A percentile compares a stretch with the other conserved stretches of the same genome.
phyloP scores from a whole-genome alignment of 2,329 filamentous ascomycete genomes.

The Sporothrix pallida region DNA sequence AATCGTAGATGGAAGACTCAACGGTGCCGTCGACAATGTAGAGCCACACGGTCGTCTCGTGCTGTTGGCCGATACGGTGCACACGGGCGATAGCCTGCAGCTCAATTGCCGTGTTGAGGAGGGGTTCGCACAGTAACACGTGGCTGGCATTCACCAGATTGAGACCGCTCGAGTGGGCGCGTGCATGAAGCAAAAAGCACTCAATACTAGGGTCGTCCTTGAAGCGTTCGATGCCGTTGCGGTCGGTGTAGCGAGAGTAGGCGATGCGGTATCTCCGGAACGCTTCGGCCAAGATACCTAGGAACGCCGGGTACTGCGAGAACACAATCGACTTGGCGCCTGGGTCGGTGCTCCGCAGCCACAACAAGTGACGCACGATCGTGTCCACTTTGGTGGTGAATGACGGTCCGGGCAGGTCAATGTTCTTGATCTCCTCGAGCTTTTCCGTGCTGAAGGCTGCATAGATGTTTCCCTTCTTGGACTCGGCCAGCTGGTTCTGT shows the following conservation, averaged over 20 bases:
- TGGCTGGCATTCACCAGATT: constrained; percentile 93
- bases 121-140: constrained; percentile 91
- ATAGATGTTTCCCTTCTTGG: constrained; percentile 67
- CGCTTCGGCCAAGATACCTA: constrained; percentile 73
- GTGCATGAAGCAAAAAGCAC: constrained; percentile 87
- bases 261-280: constrained; percentile 75
- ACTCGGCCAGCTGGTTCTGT: constrained; percentile 35
- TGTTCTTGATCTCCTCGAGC: constrained; percentile 79
- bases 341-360: constrained; percentile 82
- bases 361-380: constrained; percentile 78
- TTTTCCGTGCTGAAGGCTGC: constrained; percentile 73
- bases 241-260: constrained; percentile 70
- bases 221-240: constrained; percentile 75
- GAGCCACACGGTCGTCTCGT: constrained; percentile 91
- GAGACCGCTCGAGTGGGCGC: constrained; percentile 84
- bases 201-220: constrained; percentile 74
- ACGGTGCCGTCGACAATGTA: constrained; percentile 91
- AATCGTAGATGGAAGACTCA: constrained; percentile 87
- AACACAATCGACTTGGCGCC: constrained; percentile 94
- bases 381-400: constrained; percentile 93
- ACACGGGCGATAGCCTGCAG: constrained; percentile 94
- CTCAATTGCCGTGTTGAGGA: constrained; percentile 92
- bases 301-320: constrained; percentile 79
- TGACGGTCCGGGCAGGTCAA: constrained; percentile 73
- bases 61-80: constrained; percentile 88